phyloP scores from a whole-genome alignment of 176 grass and related monocot species.

The Triticum aestivum region IWGSC_CS_RefSeq_v2.1 NC_057798.1:719366439-719366938 shows the following conservation, averaged over 20 bases:
- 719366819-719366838: conserved; percentile 60
- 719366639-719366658: conserved; percentile 49
- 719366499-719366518: too few relatives aligned
- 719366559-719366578: conserved; percentile 55
- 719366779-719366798: background rate
- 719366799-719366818: conserved; percentile 49
- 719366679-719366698: conserved; percentile 65
- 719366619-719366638: conserved; percentile 48
- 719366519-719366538: conserved; percentile 28
- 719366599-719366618: conserved; percentile 27
- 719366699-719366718: conserved; percentile 84
- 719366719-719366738: conserved; percentile 43
- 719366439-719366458: background rate
- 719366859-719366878: conserved; percentile 33
- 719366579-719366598: conserved; percentile 29
- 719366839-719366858: conserved; percentile 38
- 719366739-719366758: conserved; percentile 7
- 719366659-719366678: conserved; percentile 38
- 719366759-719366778: background rate
- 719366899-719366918: background rate
- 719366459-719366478: background rate
- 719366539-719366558: conserved; percentile 27
- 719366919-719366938: background rate
- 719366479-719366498: background rate
- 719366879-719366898: conserved; percentile 34